A percentile compares a stretch with the other conserved stretches of the same genome.
phyloP scores from a whole-genome alignment of 805 yeast genomes.

The Pichia thaimueangensis region DNA sequence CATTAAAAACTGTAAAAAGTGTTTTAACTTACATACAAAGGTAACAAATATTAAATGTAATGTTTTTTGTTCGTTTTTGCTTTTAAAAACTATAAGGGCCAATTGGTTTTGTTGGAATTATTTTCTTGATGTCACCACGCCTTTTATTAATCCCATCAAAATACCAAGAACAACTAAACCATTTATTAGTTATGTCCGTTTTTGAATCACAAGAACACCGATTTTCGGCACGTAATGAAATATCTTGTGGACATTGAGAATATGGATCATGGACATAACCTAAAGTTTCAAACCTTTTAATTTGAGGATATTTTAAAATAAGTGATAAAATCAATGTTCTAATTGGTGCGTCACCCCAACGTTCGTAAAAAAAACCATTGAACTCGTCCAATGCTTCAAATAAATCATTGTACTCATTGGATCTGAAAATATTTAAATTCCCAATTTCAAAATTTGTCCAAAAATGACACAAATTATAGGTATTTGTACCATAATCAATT shows the following conservation, averaged over 20 bases:
- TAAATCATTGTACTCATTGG: constrained; percentile 55
- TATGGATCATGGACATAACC: constrained; percentile 81
- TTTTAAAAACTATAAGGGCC: too few relatives aligned
- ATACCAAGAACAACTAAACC: constrained; percentile 32
- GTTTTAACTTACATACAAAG: too few relatives aligned
- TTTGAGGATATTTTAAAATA: constrained; percentile 61
- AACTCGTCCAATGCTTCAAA: constrained; percentile 63
- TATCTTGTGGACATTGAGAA: constrained; percentile 69
- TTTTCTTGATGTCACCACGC: not conserved
- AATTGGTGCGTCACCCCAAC: constrained; percentile 94
- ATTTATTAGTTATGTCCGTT: constrained; percentile 61
- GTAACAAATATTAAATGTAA: too few relatives aligned
- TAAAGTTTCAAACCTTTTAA: constrained; percentile 70
- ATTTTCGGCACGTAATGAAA: constrained; percentile 41
- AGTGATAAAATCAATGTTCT: constrained; percentile 59
- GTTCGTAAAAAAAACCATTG: constrained; percentile 85
- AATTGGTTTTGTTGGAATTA: not conserved
- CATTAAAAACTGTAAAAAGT: too few relatives aligned
- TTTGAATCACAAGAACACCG: constrained; percentile 68
- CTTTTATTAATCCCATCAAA: constrained; percentile 20
- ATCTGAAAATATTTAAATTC: constrained; percentile 62
- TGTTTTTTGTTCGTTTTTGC: too few relatives aligned
- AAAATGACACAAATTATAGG: constrained; percentile 76
- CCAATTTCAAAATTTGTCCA: constrained; percentile 89
- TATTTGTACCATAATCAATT: constrained; percentile 49